These are phyloP conservation scores for Artomyces pyxidatus DNA, from an alignment of 768 basidiomycete species.

Conservation along the genomic window DNA sequence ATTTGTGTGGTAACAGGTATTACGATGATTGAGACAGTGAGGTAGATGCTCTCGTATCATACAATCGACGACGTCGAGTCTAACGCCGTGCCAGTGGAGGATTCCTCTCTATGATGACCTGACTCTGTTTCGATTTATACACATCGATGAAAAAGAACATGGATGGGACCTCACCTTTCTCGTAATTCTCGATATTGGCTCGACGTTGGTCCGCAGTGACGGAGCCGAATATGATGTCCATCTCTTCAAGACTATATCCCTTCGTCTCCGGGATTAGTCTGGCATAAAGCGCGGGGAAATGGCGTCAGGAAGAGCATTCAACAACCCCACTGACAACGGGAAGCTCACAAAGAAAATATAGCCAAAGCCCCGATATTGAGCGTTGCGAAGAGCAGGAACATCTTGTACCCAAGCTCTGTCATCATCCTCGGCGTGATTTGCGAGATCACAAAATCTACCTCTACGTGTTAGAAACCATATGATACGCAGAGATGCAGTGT, in stretches of 20 bases:
- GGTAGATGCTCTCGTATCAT: too few relatives aligned
- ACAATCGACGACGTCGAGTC: too few relatives aligned
- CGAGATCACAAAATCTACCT: conserved; percentile 60
- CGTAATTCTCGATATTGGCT: conserved; percentile 40
- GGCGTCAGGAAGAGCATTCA: conserved; percentile 1
- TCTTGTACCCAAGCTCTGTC: conserved; percentile 56
- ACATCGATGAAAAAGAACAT: too few relatives aligned
- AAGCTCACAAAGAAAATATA: conserved; percentile 50
- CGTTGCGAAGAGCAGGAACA: conserved; percentile 70
- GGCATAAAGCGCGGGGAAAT: neutral
- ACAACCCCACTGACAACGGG: neutral
- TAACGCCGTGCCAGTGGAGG: too few relatives aligned
- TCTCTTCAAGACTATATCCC: conserved; percentile 38
- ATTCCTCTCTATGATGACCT: too few relatives aligned
- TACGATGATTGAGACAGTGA: too few relatives aligned
- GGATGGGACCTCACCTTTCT: conserved; percentile 23
- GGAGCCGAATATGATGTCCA: conserved; percentile 52
- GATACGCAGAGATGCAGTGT: neutral
- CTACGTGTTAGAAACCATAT: neutral
- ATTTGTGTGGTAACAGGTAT: too few relatives aligned
- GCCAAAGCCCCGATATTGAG: conserved; percentile 69
- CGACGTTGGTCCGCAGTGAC: conserved; percentile 46
- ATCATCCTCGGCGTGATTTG: conserved; percentile 63
- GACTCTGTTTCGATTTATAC: too few relatives aligned
- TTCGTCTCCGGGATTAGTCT: conserved; percentile 35